phyloP scores from a whole-genome alignment of 352 stramenopile genomes.

The Saprolegnia parasitica region DNA sequence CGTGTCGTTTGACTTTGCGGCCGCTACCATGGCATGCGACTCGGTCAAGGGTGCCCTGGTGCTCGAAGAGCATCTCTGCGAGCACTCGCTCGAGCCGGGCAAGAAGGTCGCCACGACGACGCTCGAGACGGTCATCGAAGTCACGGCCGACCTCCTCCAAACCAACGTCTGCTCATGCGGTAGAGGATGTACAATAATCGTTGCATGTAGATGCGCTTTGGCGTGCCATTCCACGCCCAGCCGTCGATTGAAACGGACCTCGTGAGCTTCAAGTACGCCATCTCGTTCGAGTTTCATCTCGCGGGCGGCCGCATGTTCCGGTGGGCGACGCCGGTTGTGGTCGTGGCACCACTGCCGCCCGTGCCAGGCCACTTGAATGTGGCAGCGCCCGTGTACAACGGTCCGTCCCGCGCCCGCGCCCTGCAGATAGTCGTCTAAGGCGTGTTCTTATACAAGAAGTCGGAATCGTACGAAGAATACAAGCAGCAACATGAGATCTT shows the following conservation, averaged over 20 bases:
- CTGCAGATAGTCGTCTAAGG: background rate
- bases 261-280: conserved; percentile 54
- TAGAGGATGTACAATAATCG: too few species aligned
- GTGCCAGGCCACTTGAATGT: conserved; percentile 24
- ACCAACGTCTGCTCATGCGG: conserved; percentile 37
- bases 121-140: conserved; percentile 44
- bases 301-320: background rate
- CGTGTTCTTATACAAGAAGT: background rate
- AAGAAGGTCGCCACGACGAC: conserved; percentile 52
- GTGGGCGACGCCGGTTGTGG: conserved; percentile 8
- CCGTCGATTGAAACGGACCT: conserved; percentile 54
- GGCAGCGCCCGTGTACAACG: conserved; percentile 1
- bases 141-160: conserved; percentile 43
- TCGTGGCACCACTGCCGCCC: conserved; percentile 13
- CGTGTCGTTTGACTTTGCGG: conserved; percentile 54
- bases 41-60: conserved; percentile 47
- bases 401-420: conserved; percentile 5
- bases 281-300: conserved; percentile 52
- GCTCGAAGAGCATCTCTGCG: conserved; percentile 46
- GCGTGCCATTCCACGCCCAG: conserved; percentile 51
- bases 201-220: conserved; percentile 35
- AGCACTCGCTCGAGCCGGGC: conserved; percentile 50
- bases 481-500: background rate
- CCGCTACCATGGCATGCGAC: conserved; percentile 48
- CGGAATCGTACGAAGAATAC: background rate